Conservation (phyloP, 2,329 filamentous ascomycete genomes). For the Xylaria sp. region DNA sequence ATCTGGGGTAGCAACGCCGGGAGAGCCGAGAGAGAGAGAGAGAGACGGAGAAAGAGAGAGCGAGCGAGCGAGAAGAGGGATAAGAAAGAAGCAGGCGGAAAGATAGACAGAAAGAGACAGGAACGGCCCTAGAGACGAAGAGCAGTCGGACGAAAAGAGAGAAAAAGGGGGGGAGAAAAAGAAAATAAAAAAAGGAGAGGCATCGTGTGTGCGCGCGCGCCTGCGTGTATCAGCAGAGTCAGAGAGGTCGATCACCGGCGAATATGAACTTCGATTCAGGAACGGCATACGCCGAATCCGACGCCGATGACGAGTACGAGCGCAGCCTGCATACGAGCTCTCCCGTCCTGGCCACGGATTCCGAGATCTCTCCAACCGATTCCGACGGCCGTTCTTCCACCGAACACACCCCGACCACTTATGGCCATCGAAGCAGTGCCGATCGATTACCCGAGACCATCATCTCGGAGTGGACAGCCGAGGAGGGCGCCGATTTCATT, state of each 20-base stretch:
- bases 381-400: slow-evolving; percentile 74
- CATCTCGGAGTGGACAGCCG: slow-evolving; percentile 82
- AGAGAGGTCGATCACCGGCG: slow-evolving; percentile 8
- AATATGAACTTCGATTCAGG: slow-evolving; percentile 71
- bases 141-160: background rate
- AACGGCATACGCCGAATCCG: slow-evolving; percentile 80
- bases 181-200: background rate
- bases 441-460: slow-evolving; percentile 77
- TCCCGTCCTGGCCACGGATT: slow-evolving; percentile 71
- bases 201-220: slow-evolving; percentile 12
- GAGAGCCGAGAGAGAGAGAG: slow-evolving; percentile 7
- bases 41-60: slow-evolving; percentile 6
- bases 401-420: slow-evolving; percentile 84
- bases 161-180: background rate
- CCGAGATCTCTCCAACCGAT: slow-evolving; percentile 75
- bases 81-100: background rate
- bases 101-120: background rate
- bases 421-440: slow-evolving; percentile 71
- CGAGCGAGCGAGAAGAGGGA: background rate
- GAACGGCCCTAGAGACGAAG: background rate
- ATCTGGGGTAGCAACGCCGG: slow-evolving; percentile 5
- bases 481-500: slow-evolving; percentile 92
- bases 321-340: slow-evolving; percentile 74
- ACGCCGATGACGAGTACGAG: slow-evolving; percentile 87
- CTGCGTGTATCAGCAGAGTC: background rate